Evolutionary conservation across 768 basidiomycete genomes (phyloP), one percentile per base, ranked within the genome.

Genomic region (Phlegmacium glaucopus): DNA sequence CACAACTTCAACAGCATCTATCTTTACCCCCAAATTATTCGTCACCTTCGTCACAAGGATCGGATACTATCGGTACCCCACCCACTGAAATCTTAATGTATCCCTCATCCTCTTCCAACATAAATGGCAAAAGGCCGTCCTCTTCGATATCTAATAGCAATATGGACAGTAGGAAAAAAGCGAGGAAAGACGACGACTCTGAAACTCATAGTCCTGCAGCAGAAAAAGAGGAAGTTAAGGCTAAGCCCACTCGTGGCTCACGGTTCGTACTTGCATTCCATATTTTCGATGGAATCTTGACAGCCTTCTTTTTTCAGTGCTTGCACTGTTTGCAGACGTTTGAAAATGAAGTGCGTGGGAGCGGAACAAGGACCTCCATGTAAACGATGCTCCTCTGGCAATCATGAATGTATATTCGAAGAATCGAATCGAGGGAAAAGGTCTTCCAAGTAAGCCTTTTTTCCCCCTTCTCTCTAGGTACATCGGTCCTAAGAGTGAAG

Each of bases 401-500:
- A 80, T 54, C 88, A 94, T 59, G 91, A 95, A 56, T 99, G 96
- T 61, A 80, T 96, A 37, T 98, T 99, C 53, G 94, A 98, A 69
- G 95, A 97, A 64, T 92, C 89, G 2, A 94, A 97, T 63, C 80
- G 96, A 40, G 96, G 96, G 35, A 95, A 94, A 64, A 82, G 90
- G 9, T 82, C 87, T 16, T 79, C 86, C 45, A 91, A 90, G 90
- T 90, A 66, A 54, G 77, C 57, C 16, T 43, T 16, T 40, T 49
- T 44, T 35, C 37, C 45, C 17, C 42, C 26, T 41, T 36, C 50
- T 42, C 26, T n/a, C 27, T 15, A n/a, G 16, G 36, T 11, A 26
- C 17, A 22, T 54, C 39, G 45, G 57, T 45, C 55, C 68, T 49
- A 64, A 51, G 61, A 16, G 28, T 66, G 61, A 55, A 67, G 55